Evolutionary conservation across 331 rosid species (phyloP), one percentile per base, ranked within the genome.

Genomic region (Stylosanthes scabra): DNA sequence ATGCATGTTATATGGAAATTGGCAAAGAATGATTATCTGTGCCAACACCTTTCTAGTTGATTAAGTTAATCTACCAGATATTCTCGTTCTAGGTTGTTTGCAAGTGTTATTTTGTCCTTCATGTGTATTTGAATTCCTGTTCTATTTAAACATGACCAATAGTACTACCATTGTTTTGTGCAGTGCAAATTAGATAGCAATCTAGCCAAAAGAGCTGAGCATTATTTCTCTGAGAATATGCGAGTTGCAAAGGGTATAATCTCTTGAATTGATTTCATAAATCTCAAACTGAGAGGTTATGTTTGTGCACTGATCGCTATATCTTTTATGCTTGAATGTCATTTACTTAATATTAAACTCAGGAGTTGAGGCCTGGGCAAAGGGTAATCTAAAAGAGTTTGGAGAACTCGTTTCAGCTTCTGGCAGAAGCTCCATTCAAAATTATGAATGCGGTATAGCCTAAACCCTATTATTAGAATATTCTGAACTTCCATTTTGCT

Each of bases 291-390:
- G 56, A 41, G 40, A n/a, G n/a, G n/a, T 11, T 29, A 44, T 75
- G 71, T 59, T 47, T 27, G 20, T 44, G 51, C 71, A 74, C 54
- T 60, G 54, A 69, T 75, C 11, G 14, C 34, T 59, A 58, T 34
- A 56, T 65, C 56, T 59, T 7, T 16, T 62, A 49, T 73, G 39
- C 65, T 85, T 27, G 11, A 54, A 51, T 44, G 57, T 75, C 62
- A 28, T 74, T 74, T 52, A 77, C n/a, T 58, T 47, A 15, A 46
- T 77, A 74, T 78, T 73, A 70, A 52, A 78, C 75, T 74, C 87
- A 94, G 97, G 99, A 75, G 52, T 89, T 74, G 88, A 91, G 89
- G 89, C 96, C 50, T 94, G 99, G 99, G 86, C 84, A 72, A 44
- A 69, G 4, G 99, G 97, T 58, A 82, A 78, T 10, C 56, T 94